phyloP scores from a whole-genome alignment of 495 filamentous ascomycete species.

The Aspergillus sclerotiicarbonarius region DNA sequence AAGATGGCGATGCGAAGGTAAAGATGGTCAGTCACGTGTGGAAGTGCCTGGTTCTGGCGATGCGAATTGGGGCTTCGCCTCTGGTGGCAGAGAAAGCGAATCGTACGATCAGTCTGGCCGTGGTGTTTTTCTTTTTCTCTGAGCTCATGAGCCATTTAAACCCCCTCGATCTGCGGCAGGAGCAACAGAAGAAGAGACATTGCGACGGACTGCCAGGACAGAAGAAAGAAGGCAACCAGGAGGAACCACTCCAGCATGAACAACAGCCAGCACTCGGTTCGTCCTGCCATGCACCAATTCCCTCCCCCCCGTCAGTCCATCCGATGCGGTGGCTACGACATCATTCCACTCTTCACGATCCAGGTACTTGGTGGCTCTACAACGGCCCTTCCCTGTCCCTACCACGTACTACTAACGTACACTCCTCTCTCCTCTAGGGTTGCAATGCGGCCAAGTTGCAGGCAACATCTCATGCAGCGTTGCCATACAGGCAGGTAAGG shows the following conservation, averaged over 20 bases:
- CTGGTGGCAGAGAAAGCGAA: not conserved
- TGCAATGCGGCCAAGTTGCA: not conserved
- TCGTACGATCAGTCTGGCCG: not conserved
- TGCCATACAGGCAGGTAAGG: not conserved
- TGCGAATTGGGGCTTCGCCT: not conserved
- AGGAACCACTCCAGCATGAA: not conserved
- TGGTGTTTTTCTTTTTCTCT: not conserved
- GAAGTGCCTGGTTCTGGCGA: not conserved
- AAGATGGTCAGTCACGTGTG: conserved; percentile 12
- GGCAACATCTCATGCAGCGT: not conserved
- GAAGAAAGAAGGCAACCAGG: not conserved
- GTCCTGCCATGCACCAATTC: not conserved
- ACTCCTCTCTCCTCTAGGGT: not conserved
- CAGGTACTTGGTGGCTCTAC: not conserved
- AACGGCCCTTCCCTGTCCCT: not conserved
- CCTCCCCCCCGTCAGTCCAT: not conserved
- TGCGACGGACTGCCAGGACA: too few species aligned
- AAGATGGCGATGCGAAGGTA: not conserved
- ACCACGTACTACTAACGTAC: not conserved
- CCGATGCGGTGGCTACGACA: not conserved
- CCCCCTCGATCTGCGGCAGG: not conserved
- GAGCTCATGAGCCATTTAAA: not conserved
- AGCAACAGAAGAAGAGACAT: conserved; percentile 13
- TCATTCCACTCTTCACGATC: not conserved
- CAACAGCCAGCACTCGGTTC: too few species aligned